Evolutionary conservation across 106 monocot species (phyloP).

Genomic region (Alisma plantagoaquatica): DNA sequence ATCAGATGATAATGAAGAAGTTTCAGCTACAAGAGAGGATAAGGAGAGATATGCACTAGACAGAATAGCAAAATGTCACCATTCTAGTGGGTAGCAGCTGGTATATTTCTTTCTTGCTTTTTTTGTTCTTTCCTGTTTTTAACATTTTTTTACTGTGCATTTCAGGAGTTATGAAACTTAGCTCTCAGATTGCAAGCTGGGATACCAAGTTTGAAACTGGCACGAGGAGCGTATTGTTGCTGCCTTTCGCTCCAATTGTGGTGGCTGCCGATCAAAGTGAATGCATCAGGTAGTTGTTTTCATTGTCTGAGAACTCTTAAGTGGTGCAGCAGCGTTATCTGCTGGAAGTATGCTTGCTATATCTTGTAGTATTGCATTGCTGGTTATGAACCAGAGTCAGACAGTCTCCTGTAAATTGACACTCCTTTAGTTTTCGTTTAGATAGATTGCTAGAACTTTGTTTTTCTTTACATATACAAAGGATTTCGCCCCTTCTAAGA

Average conservation of each 20-base stretch:
- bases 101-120: neutral
- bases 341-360: too few species aligned
- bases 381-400: too few species aligned
- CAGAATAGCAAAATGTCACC: slow-evolving; percentile 81
- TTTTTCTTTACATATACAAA: too few species aligned
- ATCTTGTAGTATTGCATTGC: too few species aligned
- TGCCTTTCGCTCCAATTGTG: slow-evolving; percentile 86
- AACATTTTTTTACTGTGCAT: neutral
- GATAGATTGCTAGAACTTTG: too few species aligned
- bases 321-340: too few species aligned
- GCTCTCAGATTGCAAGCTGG: slow-evolving; percentile 89
- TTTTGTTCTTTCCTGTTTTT: neutral
- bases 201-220: slow-evolving; percentile 81
- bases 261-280: slow-evolving; percentile 97
- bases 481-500: too few species aligned
- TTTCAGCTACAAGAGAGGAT: slow-evolving; percentile 53
- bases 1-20: slow-evolving; percentile 78
- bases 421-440: too few species aligned
- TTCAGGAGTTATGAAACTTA: slow-evolving; percentile 70
- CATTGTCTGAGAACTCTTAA: too few species aligned
- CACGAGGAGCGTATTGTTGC: slow-evolving; percentile 55
- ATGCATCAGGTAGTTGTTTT: slow-evolving; percentile 77
- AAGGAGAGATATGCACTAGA: slow-evolving; percentile 67
- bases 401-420: too few species aligned
- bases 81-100: slow-evolving; percentile 44